Evolutionary conservation across 257 asterid species (phyloP).

Genomic region (Penstemon newberryi): DNA sequence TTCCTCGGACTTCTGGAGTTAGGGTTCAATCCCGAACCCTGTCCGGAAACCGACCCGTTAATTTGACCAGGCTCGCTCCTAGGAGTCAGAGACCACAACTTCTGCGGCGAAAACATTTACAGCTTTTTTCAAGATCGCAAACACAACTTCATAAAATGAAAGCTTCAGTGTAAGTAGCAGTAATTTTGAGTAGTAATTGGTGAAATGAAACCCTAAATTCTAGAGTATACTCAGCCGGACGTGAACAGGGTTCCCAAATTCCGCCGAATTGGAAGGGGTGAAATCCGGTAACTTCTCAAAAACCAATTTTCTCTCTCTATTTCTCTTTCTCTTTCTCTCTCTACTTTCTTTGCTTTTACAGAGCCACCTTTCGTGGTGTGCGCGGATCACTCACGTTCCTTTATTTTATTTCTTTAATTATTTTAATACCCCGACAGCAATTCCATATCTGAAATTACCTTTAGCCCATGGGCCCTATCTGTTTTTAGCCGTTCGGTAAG

Average conservation of each 20-base stretch:
- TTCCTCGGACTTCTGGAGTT: conserved; percentile 46
- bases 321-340: conserved; percentile 39
- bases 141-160: conserved; percentile 35
- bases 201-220: conserved; percentile 37
- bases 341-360: conserved; percentile 27
- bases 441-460: conserved; percentile 6
- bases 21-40: conserved; percentile 43
- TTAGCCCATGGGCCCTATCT: conserved; percentile 21
- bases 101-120: conserved; percentile 75
- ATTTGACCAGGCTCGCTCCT: conserved; percentile 54
- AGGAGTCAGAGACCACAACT: conserved; percentile 69
- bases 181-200: conserved; percentile 16
- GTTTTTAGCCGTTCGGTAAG: conserved; percentile 38
- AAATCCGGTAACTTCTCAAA: conserved; percentile 72
- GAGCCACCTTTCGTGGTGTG: conserved; percentile 55
- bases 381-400: conserved; percentile 59
- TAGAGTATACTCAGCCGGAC: conserved; percentile 62
- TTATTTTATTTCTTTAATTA: conserved; percentile 22
- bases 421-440: conserved; percentile 37
- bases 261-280: conserved; percentile 50
- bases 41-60: conserved; percentile 44
- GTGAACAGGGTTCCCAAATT: conserved; percentile 67
- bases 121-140: conserved; percentile 40
- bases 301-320: conserved; percentile 49
- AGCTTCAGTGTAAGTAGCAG: conserved; percentile 20